Evolutionary conservation across 257 asterid genomes (phyloP).

Genomic region (Nicotiana knightiana): DNA sequence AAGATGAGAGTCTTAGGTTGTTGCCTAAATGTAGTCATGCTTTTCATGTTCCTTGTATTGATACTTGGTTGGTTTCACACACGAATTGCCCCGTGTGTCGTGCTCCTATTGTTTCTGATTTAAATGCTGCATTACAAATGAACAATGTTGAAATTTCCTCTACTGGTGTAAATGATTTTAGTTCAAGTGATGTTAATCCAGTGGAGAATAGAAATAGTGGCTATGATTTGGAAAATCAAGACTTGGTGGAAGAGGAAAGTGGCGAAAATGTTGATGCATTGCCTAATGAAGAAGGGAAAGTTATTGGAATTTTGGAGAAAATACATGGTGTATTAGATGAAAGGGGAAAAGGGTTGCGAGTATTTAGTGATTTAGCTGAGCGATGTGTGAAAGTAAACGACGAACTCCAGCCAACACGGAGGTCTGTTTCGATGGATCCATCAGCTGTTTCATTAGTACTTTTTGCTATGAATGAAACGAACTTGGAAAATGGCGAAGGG

Average conservation of each 20-base stretch:
- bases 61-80: slow-evolving; percentile 73
- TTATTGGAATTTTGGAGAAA: neutral
- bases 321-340: neutral
- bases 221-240: slow-evolving; percentile 8
- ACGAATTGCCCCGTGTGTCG: slow-evolving; percentile 82
- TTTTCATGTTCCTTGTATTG: slow-evolving; percentile 66
- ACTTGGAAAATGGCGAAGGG: slow-evolving; percentile 26
- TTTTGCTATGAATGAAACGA: slow-evolving; percentile 6
- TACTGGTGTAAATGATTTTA: neutral
- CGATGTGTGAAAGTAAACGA: slow-evolving; percentile 21
- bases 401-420: slow-evolving; percentile 34
- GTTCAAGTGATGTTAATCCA: neutral
- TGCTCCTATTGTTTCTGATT: slow-evolving; percentile 36
- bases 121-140: neutral
- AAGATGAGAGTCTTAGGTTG: slow-evolving; percentile 53
- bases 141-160: neutral
- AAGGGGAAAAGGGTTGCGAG: slow-evolving; percentile 18
- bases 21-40: slow-evolving; percentile 84
- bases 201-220: neutral
- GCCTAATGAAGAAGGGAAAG: slow-evolving; percentile 1
- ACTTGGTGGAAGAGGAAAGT: slow-evolving; percentile 3
- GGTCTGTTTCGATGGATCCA: slow-evolving; percentile 57
- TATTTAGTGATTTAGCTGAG: slow-evolving; percentile 40
- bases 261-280: neutral
- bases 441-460: slow-evolving; percentile 21